Conservation (phyloP, 208 protist genomes). For the Histomonas meleagridis region DNA sequence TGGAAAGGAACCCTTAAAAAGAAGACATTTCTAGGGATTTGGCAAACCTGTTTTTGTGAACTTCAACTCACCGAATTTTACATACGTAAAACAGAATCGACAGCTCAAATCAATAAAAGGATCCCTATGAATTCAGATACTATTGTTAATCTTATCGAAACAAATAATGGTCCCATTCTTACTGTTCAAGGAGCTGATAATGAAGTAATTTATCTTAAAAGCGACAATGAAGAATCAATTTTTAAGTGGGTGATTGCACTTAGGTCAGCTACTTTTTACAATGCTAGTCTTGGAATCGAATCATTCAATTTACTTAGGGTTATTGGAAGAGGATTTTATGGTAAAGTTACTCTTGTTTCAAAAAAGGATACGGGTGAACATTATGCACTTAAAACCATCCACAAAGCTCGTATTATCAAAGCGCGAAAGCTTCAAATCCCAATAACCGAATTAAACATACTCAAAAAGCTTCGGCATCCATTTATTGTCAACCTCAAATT, state of each 20-base stretch:
- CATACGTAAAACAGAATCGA: background rate
- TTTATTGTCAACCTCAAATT: background rate
- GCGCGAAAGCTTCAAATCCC: background rate
- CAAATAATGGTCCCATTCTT: too few relatives aligned
- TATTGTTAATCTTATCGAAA: background rate
- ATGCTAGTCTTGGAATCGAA: background rate
- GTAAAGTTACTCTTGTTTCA: background rate
- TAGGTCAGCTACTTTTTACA: background rate
- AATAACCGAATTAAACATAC: background rate
- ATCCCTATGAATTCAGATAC: background rate
- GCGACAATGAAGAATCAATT: too few relatives aligned
- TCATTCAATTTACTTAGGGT: background rate
- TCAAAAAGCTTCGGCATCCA: background rate
- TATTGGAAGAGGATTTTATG: background rate
- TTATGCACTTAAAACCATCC: background rate
- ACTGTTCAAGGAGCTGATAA: too few relatives aligned
- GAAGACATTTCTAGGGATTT: background rate
- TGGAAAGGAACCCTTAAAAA: background rate
- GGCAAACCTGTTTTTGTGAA: background rate
- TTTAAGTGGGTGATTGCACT: conserved; percentile 8
- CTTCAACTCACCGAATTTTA: background rate
- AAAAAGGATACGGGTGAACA: background rate
- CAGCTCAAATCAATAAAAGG: too few relatives aligned
- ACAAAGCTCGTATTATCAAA: background rate
- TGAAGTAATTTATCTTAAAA: too few relatives aligned